Evolutionary conservation across 208 protist species (phyloP), one percentile per base, ranked within the genome.

Genomic region (Endotrypanum monterogeii): DNA sequence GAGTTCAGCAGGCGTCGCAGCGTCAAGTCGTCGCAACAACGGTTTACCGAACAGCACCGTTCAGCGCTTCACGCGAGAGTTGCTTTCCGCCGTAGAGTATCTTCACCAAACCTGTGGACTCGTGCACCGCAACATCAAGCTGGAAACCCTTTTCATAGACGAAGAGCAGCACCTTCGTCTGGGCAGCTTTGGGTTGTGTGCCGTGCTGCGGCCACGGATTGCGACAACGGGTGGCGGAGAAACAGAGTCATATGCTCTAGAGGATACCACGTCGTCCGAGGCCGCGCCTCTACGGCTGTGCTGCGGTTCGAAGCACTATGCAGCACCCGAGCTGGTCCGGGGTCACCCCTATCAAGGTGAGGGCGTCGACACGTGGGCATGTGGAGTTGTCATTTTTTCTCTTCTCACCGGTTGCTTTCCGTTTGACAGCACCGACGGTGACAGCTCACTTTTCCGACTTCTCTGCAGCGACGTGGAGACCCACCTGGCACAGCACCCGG

Each of bases 301-400:
- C 74, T 97, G 89, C 54, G 94, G 91, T 4, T 94, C 93, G 41
- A 92, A 85, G 68, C 89, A 94, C 76, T 97, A 97, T 83, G 88
- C 91, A n/a, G 90, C 98, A 16, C 95, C 98, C 3, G 97, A 99
- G 83, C 82, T 99, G 39, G 77, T 99, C 32, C 67, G 82, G 60
- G 89, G 91, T 1, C 73, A 85, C 18, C 79, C 84, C 3, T 98
- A 99, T 83, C 90, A 94, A 30, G 98, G 97, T 16, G 74, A 83
- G 44, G 85, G 85, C 16, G 94, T 99, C 8, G 98, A 99, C 85
- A 98, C 96, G 83, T 99, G 98, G 98, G 89, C 92, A 4, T 92
- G 93, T 41, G 98, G 98, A 57, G 95, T 98, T 18, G 78, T 99
- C 9, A 76, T 99, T 16, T 99, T 98, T 68, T 94, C 97, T 55